Conservation (phyloP, 2,329 filamentous ascomycete genomes). For the Talaromyces sp. region DNA sequence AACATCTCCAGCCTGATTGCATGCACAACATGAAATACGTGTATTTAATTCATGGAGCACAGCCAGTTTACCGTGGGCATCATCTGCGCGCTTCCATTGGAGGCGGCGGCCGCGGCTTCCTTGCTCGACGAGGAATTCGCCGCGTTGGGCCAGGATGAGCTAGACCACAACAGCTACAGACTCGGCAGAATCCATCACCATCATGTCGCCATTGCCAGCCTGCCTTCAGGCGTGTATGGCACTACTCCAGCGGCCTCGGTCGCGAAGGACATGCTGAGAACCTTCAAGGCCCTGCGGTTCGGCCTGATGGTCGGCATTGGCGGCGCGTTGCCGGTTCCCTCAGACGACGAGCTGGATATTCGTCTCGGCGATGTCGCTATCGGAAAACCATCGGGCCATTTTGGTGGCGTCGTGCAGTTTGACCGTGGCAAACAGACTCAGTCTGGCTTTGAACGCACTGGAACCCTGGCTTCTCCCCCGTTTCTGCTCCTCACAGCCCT, state of each 20-base stretch:
- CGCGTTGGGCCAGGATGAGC: neutral
- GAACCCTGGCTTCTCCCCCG: neutral
- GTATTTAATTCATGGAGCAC: too few relatives aligned
- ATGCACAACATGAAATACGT: too few relatives aligned
- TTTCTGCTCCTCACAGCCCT: neutral
- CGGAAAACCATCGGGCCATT: constrained; percentile 4
- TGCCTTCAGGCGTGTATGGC: constrained; percentile 9
- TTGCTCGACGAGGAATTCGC: constrained; percentile 4
- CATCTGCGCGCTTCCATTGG: constrained; percentile 10
- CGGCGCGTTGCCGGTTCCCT: neutral
- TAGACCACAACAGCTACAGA: constrained; percentile 6
- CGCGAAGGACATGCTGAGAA: constrained; percentile 3
- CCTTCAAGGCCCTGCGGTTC: neutral
- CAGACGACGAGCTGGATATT: neutral
- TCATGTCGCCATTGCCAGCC: constrained; percentile 4
- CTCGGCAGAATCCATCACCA: neutral
- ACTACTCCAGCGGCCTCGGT: neutral
- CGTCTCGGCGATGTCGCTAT: constrained; percentile 5
- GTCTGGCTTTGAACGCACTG: neutral
- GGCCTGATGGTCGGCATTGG: constrained; percentile 6
- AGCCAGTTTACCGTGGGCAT: neutral
- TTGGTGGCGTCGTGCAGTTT: constrained; percentile 15
- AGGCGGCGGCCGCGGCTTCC: constrained; percentile 11
- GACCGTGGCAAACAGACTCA: constrained; percentile 16
- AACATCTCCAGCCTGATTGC: too few relatives aligned